phyloP scores from a whole-genome alignment of 2,329 filamentous ascomycete species.

The Cladorrhinum sp. region DNA sequence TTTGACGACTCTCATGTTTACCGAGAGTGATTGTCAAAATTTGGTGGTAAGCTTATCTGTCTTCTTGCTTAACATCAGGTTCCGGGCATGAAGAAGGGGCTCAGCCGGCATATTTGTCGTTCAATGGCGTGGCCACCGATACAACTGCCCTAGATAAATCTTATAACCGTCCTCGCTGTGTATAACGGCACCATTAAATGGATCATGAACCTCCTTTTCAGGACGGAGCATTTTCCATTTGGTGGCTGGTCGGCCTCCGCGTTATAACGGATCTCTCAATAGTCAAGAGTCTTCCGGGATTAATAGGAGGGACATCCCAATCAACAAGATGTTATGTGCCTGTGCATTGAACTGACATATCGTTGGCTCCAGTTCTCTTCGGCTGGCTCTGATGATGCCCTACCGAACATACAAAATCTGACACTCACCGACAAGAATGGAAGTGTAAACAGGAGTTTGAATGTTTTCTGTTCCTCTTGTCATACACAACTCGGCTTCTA shows the following conservation, averaged over 20 bases:
- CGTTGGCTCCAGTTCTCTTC: conserved; percentile 37
- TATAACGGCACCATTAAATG: conserved; percentile 25
- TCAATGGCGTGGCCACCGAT: conserved; percentile 63
- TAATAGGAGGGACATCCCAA: conserved; percentile 43
- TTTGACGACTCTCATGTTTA: conserved; percentile 70
- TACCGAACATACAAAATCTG: conserved; percentile 26
- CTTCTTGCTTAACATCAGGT: conserved; percentile 2
- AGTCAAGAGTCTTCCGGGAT: conserved; percentile 50
- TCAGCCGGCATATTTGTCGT: conserved; percentile 43
- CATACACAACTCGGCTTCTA: conserved; percentile 46
- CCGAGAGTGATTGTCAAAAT: conserved; percentile 60
- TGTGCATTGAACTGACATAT: conserved; percentile 21
- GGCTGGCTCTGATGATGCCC: conserved; percentile 32
- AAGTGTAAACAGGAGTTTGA: conserved; percentile 30
- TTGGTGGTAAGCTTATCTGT: conserved; percentile 37
- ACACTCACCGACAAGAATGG: conserved; percentile 19
- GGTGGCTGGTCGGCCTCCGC: conserved; percentile 34
- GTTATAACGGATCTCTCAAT: conserved; percentile 48
- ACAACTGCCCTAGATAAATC: conserved; percentile 62
- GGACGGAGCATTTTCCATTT: conserved; percentile 20
- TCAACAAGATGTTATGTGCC: not conserved
- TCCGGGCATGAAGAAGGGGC: conserved; percentile 61
- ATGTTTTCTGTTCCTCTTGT: conserved; percentile 47
- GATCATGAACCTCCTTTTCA: conserved; percentile 34
- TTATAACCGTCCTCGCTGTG: conserved; percentile 30